Evolutionary conservation across 177 flowering plant genomes (phyloP).

Genomic region (Vitis hybrid): DNA sequence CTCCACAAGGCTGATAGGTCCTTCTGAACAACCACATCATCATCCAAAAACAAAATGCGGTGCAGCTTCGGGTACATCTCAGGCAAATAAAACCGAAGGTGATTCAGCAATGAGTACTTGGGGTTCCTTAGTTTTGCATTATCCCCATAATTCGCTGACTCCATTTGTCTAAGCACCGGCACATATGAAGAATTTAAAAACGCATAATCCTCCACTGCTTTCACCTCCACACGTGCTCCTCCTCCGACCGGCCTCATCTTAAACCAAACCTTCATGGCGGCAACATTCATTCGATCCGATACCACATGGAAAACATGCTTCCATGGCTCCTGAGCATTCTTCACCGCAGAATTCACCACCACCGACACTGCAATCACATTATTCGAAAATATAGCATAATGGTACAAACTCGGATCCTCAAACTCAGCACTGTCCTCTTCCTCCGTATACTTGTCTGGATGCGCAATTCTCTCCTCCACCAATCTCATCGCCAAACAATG

Average conservation of each 20-base stretch:
- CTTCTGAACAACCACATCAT: conserved; percentile 85
- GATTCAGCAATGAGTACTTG: conserved; percentile 50
- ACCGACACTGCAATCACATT: conserved; percentile 83
- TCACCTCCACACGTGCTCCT: conserved; percentile 71
- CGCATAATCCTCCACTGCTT: conserved; percentile 57
- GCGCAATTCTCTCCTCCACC: conserved; percentile 62
- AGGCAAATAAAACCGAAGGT: conserved; percentile 70
- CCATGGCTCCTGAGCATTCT: conserved; percentile 68
- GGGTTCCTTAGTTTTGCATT: conserved; percentile 51
- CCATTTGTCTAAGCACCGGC: conserved; percentile 57
- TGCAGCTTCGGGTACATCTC: conserved; percentile 75
- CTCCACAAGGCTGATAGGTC: conserved; percentile 74
- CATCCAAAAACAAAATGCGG: conserved; percentile 66
- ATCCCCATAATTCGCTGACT: conserved; percentile 34
- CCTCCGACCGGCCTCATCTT: conserved; percentile 62
- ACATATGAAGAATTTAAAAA: conserved; percentile 63
- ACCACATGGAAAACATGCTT: conserved; percentile 84
- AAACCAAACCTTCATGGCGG: conserved; percentile 86
- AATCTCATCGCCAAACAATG: conserved; percentile 84
- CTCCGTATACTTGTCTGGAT: conserved; percentile 64
- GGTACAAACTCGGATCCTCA: conserved; percentile 71
- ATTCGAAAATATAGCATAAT: conserved; percentile 76
- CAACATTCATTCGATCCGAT: conserved; percentile 64
- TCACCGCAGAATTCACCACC: conserved; percentile 72
- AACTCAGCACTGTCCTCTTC: conserved; percentile 48